Evolutionary conservation across 805 yeast genomes (phyloP), one percentile per base, ranked within the genome.

Genomic region (Saturnispora sekii): DNA sequence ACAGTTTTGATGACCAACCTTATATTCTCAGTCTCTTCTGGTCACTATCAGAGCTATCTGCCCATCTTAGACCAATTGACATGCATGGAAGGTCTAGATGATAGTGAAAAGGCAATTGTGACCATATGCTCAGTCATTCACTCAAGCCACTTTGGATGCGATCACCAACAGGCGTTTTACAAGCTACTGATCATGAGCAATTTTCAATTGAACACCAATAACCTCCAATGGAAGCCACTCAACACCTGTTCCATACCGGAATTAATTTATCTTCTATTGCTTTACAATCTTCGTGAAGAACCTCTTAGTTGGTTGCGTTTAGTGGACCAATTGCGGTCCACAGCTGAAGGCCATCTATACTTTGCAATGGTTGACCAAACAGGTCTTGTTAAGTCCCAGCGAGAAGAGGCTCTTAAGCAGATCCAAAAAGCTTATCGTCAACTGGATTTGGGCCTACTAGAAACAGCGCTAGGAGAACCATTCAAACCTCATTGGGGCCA

Each of bases 21-120:
- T 8, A 53, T 76, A 31, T 63, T 73, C 17, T 61, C 77, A 1
- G 64, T 74, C 0, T 59, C 65, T 3, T 53, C 66, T 4, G 76
- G 76, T 8, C 73, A 74, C 47, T 69, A 71, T 52, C 74, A 75
- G 48, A 67, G 81, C 1, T 78, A 75, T 51, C 46, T 76, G 4
- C 82, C 84, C 2, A 63, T 76, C 26, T 66, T 76, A n/a, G 55
- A 58, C 34, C 69, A 68, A 55, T 76, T 18, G 57, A 56, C 8
- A 8, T 15, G 3, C 52, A 52, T 10, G 57, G 59, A 12, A 48
- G 51, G 5, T 10, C 29, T 6, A 14, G 31, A 15, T 6, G 18
- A 48, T 54, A 0, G 32, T 40, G 1, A 52, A 51, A 0, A 78
- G 74, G 51, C 29, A 77, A 72, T 11, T 46, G 52, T 75, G 15